Conservation (phyloP, 2,329 filamentous ascomycete species). For the Arthrobotrys musiformis region DNA sequence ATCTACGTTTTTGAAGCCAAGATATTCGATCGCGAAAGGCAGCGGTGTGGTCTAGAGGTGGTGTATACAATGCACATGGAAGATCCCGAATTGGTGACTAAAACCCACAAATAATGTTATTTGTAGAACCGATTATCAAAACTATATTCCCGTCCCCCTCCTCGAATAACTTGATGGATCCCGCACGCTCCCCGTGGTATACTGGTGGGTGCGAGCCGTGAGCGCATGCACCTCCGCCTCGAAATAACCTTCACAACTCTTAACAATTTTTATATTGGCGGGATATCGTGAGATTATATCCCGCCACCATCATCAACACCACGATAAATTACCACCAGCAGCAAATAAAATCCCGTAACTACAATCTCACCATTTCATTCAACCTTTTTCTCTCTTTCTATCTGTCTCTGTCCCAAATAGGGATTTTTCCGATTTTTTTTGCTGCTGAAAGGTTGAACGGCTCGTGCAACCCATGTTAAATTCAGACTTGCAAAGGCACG, state of each 20-base stretch:
- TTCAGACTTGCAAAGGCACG: constrained; percentile 31
- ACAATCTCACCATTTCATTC: neutral
- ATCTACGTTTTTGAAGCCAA: no score
- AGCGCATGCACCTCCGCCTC: neutral
- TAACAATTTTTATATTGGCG: neutral
- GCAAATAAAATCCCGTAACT: neutral
- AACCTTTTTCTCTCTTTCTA: neutral
- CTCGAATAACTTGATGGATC: neutral
- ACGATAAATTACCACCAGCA: neutral
- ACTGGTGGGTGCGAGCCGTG: no score
- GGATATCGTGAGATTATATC: neutral
- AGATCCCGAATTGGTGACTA: constrained; percentile 14
- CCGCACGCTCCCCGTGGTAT: neutral
- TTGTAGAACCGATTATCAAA: constrained; percentile 10
- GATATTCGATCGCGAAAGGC: no score
- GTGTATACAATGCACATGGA: no score
- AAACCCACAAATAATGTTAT: constrained; percentile 11
- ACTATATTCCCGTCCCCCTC: neutral
- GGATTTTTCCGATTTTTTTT: neutral
- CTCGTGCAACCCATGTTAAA: constrained; percentile 22
- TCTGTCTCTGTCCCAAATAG: no score
- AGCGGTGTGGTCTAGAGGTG: no score
- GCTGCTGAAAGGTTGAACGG: neutral
- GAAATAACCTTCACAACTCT: no score
- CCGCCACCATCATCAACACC: neutral